A percentile compares a stretch with the other conserved stretches of the same genome.
Evolutionary conservation across 2,329 filamentous ascomycete genomes (phyloP).

Genomic region (Pestalotiopsis sp.): DNA sequence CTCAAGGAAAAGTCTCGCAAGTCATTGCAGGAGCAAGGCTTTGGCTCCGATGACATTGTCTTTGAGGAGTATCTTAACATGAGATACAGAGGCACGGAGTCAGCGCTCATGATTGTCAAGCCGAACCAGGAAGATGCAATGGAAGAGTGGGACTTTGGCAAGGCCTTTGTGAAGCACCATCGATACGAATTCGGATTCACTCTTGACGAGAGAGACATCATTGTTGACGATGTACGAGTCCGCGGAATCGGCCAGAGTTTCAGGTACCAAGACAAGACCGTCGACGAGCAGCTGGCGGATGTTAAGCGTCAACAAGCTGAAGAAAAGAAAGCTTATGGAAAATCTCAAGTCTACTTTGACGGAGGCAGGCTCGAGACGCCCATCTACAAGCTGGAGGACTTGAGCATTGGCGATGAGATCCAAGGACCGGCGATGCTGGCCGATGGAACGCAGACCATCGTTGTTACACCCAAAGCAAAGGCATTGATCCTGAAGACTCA

Average conservation of each 20-base stretch:
- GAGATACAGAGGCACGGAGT: constrained; percentile 88
- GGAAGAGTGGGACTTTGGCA: constrained; percentile 79
- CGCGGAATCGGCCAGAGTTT: constrained; percentile 90
- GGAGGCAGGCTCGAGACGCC: constrained; percentile 77
- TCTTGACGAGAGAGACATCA: constrained; percentile 79
- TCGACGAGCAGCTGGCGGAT: constrained; percentile 79
- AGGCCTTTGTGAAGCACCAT: constrained; percentile 84
- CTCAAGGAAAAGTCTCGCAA: constrained; percentile 75
- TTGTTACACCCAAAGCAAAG: constrained; percentile 77
- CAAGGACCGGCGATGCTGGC: constrained; percentile 84
- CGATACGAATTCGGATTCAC: constrained; percentile 94
- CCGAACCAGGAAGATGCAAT: constrained; percentile 61
- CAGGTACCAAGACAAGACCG: constrained; percentile 75
- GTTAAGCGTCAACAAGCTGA: constrained; percentile 62
- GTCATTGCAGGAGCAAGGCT: constrained; percentile 76
- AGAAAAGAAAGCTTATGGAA: constrained; percentile 65
- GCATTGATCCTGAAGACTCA: constrained; percentile 84
- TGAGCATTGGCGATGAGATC: constrained; percentile 73
- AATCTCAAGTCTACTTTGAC: constrained; percentile 79
- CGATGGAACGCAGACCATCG: constrained; percentile 88
- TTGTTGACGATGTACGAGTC: constrained; percentile 87
- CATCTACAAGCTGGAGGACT: constrained; percentile 78
- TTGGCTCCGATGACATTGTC: constrained; percentile 71
- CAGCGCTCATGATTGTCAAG: constrained; percentile 85
- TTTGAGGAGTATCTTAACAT: constrained; percentile 96